Evolutionary conservation across 768 basidiomycete genomes (phyloP).

Genomic region (Candolleomyces aberdarensis): DNA sequence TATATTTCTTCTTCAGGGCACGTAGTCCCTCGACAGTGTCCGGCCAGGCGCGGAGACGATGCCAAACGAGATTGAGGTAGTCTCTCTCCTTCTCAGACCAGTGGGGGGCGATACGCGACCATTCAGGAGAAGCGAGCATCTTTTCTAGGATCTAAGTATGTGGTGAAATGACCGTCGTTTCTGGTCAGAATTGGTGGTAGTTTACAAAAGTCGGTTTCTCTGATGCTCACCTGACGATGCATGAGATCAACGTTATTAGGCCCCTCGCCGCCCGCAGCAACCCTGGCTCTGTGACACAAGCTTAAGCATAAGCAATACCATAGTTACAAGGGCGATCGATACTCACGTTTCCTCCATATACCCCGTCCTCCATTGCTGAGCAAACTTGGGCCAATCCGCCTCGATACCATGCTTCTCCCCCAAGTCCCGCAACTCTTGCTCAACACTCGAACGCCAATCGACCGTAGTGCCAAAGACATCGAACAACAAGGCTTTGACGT

Average conservation of each 20-base stretch:
- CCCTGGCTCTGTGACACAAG: constrained; percentile 28
- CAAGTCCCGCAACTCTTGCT: constrained; percentile 27
- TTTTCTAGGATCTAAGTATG: constrained; percentile 49
- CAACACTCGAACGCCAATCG: constrained; percentile 38
- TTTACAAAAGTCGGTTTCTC: not conserved
- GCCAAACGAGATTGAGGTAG: constrained; percentile 54
- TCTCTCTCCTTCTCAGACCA: constrained; percentile 44
- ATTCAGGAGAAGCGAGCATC: constrained; percentile 48
- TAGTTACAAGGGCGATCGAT: too few species aligned
- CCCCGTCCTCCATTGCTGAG: constrained; percentile 53
- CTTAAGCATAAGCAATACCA: not conserved
- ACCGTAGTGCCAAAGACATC: constrained; percentile 53
- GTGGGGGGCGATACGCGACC: constrained; percentile 43
- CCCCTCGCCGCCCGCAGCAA: constrained; percentile 45
- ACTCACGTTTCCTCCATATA: constrained; percentile 48
- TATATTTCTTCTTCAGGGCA: constrained; percentile 45
- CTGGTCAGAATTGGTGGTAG: too few species aligned
- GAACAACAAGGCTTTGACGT: constrained; percentile 42
- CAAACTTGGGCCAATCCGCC: constrained; percentile 47
- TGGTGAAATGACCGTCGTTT: too few species aligned
- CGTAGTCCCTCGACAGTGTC: constrained; percentile 49
- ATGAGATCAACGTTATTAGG: constrained; percentile 50
- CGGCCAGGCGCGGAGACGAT: constrained; percentile 61
- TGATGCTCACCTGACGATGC: constrained; percentile 46
- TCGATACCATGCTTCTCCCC: constrained; percentile 27